A percentile compares a stretch with the other conserved stretches of the same genome.
Evolutionary conservation across 139 green algal species (phyloP).

Genomic region (Yamagishiella unicocca): DNA sequence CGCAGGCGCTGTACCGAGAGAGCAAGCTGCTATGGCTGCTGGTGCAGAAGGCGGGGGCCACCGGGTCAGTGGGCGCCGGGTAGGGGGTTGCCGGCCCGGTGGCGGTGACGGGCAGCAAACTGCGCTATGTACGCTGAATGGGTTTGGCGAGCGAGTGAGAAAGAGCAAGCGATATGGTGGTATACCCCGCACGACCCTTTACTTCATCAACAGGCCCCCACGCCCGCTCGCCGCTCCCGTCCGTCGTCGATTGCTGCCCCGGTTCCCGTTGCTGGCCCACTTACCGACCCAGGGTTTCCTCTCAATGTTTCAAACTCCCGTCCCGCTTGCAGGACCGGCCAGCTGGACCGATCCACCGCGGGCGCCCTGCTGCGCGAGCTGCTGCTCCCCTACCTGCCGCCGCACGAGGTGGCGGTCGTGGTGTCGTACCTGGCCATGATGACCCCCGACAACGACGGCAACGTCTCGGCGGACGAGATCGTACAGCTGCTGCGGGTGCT

Average conservation of each 20-base stretch:
- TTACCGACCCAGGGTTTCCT: no score
- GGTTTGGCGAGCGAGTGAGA: no score
- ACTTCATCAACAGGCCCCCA: no score
- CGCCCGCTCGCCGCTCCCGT: no score
- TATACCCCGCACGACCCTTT: no score
- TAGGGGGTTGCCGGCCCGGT: no score
- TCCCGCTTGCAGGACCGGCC: background rate
- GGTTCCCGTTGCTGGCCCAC: no score
- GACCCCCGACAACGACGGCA: slow-evolving; percentile 26
- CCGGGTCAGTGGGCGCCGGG: background rate
- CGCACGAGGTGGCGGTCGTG: background rate
- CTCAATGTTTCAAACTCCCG: no score
- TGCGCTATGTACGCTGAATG: no score
- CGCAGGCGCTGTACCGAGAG: slow-evolving; percentile 22
- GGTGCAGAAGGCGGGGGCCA: slow-evolving; percentile 5
- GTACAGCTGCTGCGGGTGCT: slow-evolving; percentile 41
- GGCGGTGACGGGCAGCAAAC: no score
- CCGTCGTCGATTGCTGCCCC: no score
- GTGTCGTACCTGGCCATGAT: slow-evolving; percentile 15
- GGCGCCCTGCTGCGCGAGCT: background rate
- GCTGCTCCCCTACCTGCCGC: slow-evolving; percentile 9
- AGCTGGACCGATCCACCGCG: slow-evolving; percentile 6
- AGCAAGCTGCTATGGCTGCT: slow-evolving; percentile 28
- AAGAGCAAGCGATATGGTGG: no score
- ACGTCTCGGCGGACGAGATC: slow-evolving; percentile 30